Conservation (phyloP, 2,329 filamentous ascomycete species). For the Apiospora arundinis region DNA sequence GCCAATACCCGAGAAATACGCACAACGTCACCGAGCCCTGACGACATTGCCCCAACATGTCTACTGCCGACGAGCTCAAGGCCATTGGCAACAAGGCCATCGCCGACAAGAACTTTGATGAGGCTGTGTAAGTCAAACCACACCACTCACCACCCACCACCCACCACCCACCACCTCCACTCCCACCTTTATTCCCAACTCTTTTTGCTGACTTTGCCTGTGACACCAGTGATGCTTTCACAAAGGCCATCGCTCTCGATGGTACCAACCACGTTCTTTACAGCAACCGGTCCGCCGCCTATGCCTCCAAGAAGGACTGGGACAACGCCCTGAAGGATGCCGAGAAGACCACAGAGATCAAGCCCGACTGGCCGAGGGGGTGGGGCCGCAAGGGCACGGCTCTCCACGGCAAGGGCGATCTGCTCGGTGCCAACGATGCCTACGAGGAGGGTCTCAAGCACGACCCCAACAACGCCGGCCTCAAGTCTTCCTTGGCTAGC, state of each 20-base stretch:
- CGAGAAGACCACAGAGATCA: slow-evolving; percentile 90
- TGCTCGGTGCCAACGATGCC: slow-evolving; percentile 84
- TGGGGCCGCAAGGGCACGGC: slow-evolving; percentile 94
- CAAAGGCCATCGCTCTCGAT: slow-evolving; percentile 88
- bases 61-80: slow-evolving; percentile 82
- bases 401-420: slow-evolving; percentile 84
- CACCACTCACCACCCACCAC: slow-evolving; percentile 7
- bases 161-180: background rate
- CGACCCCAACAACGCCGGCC: slow-evolving; percentile 88
- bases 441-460: slow-evolving; percentile 95
- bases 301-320: slow-evolving; percentile 91
- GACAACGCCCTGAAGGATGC: slow-evolving; percentile 86
- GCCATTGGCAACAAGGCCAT: slow-evolving; percentile 99
- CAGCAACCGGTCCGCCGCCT: slow-evolving; percentile 90
- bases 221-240: slow-evolving; percentile 82
- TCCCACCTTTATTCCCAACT: background rate
- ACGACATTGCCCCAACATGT: slow-evolving; percentile 48
- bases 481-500: slow-evolving; percentile 84
- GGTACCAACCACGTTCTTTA: slow-evolving; percentile 94
- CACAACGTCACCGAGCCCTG: background rate
- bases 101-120: slow-evolving; percentile 93
- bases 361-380: slow-evolving; percentile 98
- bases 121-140: slow-evolving; percentile 78
- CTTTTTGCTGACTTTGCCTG: slow-evolving; percentile 29
- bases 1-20: background rate